Evolutionary conservation across 1,139 yeast genomes (phyloP), one percentile per base, ranked within the genome.

Genomic region (Kodamaea arcana): DNA sequence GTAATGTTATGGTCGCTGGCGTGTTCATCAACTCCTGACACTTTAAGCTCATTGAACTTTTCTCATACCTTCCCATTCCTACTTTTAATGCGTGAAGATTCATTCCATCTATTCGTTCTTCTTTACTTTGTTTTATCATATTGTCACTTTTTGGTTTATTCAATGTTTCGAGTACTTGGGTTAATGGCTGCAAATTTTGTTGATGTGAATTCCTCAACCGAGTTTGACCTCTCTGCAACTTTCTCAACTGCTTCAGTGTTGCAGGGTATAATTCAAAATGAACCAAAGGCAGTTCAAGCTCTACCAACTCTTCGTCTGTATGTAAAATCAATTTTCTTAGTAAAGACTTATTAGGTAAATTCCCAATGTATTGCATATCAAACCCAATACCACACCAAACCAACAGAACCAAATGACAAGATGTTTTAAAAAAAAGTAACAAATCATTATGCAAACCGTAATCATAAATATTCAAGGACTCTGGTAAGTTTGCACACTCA

Each of bases 361-460:
- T 27, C 15, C 39, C 28, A 29, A 66, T 46, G 34, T 51, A 60
- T 14, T 52, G 53, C 13, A 62, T 42, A n/a, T 56, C 46, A 39
- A 68, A 63, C 33, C 58, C 58, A 31, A 59, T 61, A 31, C 55
- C 52, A 6, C 52, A 40, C 74, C 74, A 68, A 5, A 55, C 45
- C 23, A 68, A 43, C 33, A 54, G 58, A 4, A 40, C 47, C 20
- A 67, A 41, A 24, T 49, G 45, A 13, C 24, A 12, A 32, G 59
- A 42, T 7, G 41, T 42, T 4, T 28, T 18, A 35, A 65, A 62
- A 31, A 62, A 56, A 2, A 30, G 35, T 4, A 39, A 29, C 11
- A 58, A 39, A 18, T 35, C 43, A 11, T 42, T 39, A 30, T 52
- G 48, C 16, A 58, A 39, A 4, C 54, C 56, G 24, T 48, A 46